phyloP scores from a whole-genome alignment of 768 basidiomycete species.

The Mycena sanguinolenta region DNA sequence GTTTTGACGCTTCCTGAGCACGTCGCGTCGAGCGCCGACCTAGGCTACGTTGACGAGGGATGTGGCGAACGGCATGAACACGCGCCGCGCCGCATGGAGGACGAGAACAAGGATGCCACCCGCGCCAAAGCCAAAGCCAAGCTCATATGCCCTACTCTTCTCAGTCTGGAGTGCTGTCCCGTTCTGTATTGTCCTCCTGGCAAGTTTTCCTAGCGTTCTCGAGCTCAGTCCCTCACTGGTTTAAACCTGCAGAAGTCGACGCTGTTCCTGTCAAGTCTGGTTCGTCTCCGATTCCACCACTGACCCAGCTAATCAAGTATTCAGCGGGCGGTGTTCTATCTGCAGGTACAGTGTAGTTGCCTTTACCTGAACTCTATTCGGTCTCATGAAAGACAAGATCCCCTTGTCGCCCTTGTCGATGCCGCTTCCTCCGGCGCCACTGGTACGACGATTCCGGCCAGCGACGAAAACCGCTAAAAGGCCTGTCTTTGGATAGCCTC shows the following conservation, averaged over 20 bases:
- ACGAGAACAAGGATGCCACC: slow-evolving; percentile 3
- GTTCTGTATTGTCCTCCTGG: background rate
- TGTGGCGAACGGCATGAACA: background rate
- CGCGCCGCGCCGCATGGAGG: background rate
- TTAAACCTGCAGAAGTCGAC: background rate
- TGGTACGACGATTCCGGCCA: background rate
- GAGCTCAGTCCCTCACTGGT: background rate
- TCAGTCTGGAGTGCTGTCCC: background rate
- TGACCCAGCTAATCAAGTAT: no score
- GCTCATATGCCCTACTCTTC: background rate
- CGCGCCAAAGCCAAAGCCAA: background rate
- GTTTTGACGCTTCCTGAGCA: slow-evolving; percentile 32
- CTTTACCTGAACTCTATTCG: background rate
- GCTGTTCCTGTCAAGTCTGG: background rate
- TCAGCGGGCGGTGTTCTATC: background rate
- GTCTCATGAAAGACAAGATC: background rate
- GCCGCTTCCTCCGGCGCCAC: background rate
- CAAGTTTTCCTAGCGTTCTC: background rate
- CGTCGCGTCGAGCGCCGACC: background rate
- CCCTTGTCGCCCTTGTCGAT: background rate
- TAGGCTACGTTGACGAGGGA: slow-evolving; percentile 13
- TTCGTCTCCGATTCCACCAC: background rate
- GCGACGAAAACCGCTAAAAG: background rate
- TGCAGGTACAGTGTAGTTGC: slow-evolving; percentile 1
- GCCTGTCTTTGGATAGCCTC: background rate